A percentile compares a stretch with the other conserved stretches of the same genome.
phyloP scores from a whole-genome alignment of 148 eudicot genomes.

The Rhododendron simsii region DNA sequence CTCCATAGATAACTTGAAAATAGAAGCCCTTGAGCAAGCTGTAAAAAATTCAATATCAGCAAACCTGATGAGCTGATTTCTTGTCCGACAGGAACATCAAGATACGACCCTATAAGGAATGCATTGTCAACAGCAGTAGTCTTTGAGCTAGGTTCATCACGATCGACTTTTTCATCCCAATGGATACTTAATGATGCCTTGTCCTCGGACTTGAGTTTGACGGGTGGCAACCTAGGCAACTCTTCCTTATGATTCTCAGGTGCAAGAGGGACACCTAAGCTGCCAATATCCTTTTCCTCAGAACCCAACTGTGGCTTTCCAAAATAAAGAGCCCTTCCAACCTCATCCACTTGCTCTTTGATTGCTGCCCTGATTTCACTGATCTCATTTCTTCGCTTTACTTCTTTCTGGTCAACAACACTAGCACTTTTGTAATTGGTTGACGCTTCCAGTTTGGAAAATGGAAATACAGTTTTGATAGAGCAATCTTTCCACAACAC shows the following conservation, averaged over 20 bases:
- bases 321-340: conserved; percentile 74
- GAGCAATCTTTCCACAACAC: conserved; percentile 65
- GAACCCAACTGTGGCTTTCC: conserved; percentile 52
- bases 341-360: conserved; percentile 91
- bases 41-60: conserved; percentile 4
- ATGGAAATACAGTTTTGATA: conserved; percentile 75
- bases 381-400: conserved; percentile 40
- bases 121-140: conserved; percentile 48
- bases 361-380: conserved; percentile 54
- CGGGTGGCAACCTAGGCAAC: conserved; percentile 86
- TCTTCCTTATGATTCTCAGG: conserved; percentile 75
- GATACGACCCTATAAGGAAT: conserved; percentile 80
- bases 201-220: conserved; percentile 82
- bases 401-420: conserved; percentile 45
- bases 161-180: conserved; percentile 80
- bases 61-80: conserved; percentile 77
- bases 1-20: not conserved
- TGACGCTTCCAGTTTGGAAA: conserved; percentile 45
- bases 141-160: conserved; percentile 63
- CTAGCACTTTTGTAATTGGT: conserved; percentile 41
- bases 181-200: conserved; percentile 42
- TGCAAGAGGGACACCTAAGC: conserved; percentile 42
- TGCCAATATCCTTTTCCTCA: conserved; percentile 48
- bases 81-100: conserved; percentile 96
- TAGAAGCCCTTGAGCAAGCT: not conserved